Percentiles rank a stretch among this genome's conserved stretches.
phyloP scores from a whole-genome alignment of 176 grass and related monocot genomes.

The Zoysia japonica region DNA sequence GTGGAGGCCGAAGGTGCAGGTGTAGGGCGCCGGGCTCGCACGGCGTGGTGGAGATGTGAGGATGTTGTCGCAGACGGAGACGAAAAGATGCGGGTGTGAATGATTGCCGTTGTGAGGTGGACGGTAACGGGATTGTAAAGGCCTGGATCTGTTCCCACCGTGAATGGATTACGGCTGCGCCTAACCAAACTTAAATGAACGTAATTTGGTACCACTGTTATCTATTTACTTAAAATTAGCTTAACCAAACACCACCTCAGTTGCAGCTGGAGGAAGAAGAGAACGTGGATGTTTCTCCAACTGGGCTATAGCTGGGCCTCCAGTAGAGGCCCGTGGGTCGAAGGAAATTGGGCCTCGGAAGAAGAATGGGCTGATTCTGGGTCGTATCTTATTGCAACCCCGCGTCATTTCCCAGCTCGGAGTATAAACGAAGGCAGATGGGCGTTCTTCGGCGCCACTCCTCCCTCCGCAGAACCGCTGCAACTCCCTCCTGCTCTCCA shows the following conservation, averaged over 20 bases:
- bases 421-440: background rate
- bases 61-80: too few species aligned
- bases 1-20: too few species aligned
- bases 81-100: too few species aligned
- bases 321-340: background rate
- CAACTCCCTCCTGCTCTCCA: background rate
- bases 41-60: too few species aligned
- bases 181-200: too few species aligned
- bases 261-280: background rate
- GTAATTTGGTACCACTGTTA: too few species aligned
- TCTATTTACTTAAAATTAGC: too few species aligned
- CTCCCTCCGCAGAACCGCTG: background rate
- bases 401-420: background rate
- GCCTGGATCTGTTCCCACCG: too few species aligned
- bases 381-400: background rate
- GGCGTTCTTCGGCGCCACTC: background rate
- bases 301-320: conserved; percentile 18
- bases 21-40: too few species aligned
- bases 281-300: background rate
- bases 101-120: too few species aligned
- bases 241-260: background rate
- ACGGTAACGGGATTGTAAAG: too few species aligned
- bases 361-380: background rate
- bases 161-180: too few species aligned
- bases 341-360: background rate